Conservation (phyloP, 78 protist species). For the Dictyostelium capitatum region DNA sequence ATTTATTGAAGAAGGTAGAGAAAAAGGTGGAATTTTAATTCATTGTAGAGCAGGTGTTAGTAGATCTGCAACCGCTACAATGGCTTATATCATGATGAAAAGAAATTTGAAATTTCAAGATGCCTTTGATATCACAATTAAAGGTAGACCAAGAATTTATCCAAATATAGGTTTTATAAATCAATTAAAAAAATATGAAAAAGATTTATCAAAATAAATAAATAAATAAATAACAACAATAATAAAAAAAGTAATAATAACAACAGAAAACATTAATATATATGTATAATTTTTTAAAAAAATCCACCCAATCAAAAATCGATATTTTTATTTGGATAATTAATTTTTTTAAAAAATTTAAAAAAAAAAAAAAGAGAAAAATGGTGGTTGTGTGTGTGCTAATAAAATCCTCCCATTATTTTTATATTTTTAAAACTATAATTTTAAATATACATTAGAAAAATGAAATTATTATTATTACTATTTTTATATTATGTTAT, state of each 20-base stretch:
- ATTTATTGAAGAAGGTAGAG: conserved; percentile 73
- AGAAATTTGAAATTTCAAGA: conserved; percentile 22
- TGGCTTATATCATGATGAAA: conserved; percentile 62
- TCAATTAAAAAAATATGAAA: conserved; percentile 65
- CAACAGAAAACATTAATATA: no score
- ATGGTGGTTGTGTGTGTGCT: no score
- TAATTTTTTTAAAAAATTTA: no score
- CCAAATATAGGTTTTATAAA: conserved; percentile 52
- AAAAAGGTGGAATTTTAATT: conserved; percentile 41
- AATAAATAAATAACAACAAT: not conserved
- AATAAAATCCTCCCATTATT: no score
- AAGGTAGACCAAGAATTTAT: conserved; percentile 67
- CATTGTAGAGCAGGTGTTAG: conserved; percentile 79
- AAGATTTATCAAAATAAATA: not conserved
- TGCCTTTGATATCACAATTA: conserved; percentile 30
- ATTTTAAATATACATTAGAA: no score
- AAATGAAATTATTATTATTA: no score
- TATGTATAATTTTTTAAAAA: no score
- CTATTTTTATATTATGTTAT: no score
- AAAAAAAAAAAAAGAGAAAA: no score
- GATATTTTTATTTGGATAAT: no score
- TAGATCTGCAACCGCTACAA: conserved; percentile 61
- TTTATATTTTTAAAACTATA: no score
- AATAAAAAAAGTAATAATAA: not conserved
- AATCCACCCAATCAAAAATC: no score